Evolutionary conservation across 139 green algal genomes (phyloP), one percentile per base, ranked within the genome.

Genomic region (Tetradesmus lagerheimii): DNA sequence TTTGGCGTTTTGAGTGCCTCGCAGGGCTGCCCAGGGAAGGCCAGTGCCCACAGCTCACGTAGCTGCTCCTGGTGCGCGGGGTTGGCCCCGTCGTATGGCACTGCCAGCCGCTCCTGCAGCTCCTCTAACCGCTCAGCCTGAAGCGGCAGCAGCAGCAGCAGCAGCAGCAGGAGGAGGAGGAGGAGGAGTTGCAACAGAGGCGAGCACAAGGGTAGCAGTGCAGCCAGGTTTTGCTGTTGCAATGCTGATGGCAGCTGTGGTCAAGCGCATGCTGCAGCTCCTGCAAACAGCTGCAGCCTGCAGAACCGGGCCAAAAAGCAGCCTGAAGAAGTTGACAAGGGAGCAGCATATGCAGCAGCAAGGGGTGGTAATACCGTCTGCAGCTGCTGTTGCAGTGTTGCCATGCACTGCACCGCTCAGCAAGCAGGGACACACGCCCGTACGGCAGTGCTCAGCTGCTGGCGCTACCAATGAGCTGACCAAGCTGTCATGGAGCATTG

Each of bases 41-140:
- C 92, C 29, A 92, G 75, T 0, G 31, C 53, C 96, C 96, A 98
- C n/a, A 98, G 91, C 89, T 90, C 45, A 25, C 83, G 79, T 89
- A 98, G 90, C 18, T 88, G 53, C 3, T 93, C 87, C 80, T 90
- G 87, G 91, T 95, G 93, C n/a, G 39, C 74, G 11, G 34, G 39
- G 75, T 92, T 84, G 25, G 23, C 47, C 20, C 57, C 45, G 74
- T 94, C 91, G 45, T 91, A 96, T 16, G 89, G 92, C 45, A 92
- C 92, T 38, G 71, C 27, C 2, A 91, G 37, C 18, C 89, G 87
- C 18, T 84, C 67, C 25, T 90, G 86, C 53, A 96, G 88, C 29
- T 85, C 76, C 38, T 93, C 83, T 79, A 95, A 78, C 67, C 80
- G 89, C 76, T 92, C 88, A 15, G 64, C 81, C 92, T 95, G 91